Base-by-base conservation (phyloP, 768 basidiomycete genomes). In the Phanerochaete sordida region DNA sequence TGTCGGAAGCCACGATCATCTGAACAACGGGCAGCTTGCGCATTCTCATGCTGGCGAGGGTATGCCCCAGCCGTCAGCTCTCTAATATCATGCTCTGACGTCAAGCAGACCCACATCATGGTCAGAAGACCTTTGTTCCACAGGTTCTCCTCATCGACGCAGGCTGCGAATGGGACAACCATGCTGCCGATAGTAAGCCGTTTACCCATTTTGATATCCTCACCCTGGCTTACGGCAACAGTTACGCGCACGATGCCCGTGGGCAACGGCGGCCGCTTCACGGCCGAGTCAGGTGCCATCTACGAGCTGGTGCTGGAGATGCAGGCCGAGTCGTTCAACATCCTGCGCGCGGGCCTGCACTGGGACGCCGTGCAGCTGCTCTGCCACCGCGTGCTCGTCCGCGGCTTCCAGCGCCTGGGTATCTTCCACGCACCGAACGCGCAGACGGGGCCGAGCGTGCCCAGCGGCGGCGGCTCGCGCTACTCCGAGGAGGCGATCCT, bases 241-340 rank as follows among this genome's bases (percentile, higher is more conserved):
- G 78, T 78, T 48, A 78, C 91, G 1, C 87, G 91, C 9, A 92
- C 90, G 0, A 93, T 90, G 79, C 91, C 92, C 15, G 85, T 97
- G n/a, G 96, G 96, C 0, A 98, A 98, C 66, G 87, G 88, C 2
- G 96, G 96, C 0, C 90, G 83, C 67, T 98, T 95, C 72, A 90
- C 92, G 0, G 74, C 83, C 7, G 90, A 93, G 72, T 89, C 91
- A 0, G 81, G 81, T 28, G 87, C 81, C 2, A 93, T 99, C 31
- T 97, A 97, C 70, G 81, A 87, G 60, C 81, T 97, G 44, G 96
- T 98, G 1, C 77, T 92, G 24, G 83, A 84, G 66, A 98, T 99
- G 95, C 96, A 98, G 69, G 82, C 82, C 72, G 78, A 82, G 31
- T 74, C 84, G 13, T 76, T 91, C 56, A 83, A 80, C 65, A 37